These are phyloP conservation scores for Entrophospora sp. DNA, from an alignment of 192 early-diverging fungal genomes.

Conservation along the genomic window DNA sequence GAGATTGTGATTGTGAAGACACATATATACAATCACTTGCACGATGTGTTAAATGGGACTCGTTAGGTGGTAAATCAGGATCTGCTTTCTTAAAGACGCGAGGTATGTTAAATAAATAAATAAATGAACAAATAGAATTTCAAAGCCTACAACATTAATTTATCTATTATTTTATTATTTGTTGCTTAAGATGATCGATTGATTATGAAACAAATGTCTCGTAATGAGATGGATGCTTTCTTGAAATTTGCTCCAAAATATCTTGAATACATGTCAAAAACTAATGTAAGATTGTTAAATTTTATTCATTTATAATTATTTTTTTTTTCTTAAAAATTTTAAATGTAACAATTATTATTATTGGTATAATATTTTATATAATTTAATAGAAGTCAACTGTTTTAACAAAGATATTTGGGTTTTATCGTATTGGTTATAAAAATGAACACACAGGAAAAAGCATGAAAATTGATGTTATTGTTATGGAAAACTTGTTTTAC, in stretches of 20 bases:
- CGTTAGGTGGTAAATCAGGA: slow-evolving; percentile 84
- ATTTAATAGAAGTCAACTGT: slow-evolving; percentile 63
- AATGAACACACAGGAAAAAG: slow-evolving; percentile 74
- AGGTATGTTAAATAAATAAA: slow-evolving; percentile 28
- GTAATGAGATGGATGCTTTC: slow-evolving; percentile 79
- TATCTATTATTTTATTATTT: neutral
- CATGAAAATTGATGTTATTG: slow-evolving; percentile 82
- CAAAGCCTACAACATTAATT: too few species aligned
- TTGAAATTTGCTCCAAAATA: slow-evolving; percentile 85
- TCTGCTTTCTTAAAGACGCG: slow-evolving; percentile 83
- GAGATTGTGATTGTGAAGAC: slow-evolving; percentile 75
- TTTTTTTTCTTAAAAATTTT: neutral
- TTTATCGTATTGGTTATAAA: slow-evolving; percentile 85
- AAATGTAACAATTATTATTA: too few species aligned
- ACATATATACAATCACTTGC: slow-evolving; percentile 79
- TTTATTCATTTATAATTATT: neutral
- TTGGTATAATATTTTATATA: neutral
- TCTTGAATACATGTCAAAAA: slow-evolving; percentile 77
- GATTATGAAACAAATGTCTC: slow-evolving; percentile 83
- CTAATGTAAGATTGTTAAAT: too few species aligned
- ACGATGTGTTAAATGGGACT: slow-evolving; percentile 79
- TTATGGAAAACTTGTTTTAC: slow-evolving; percentile 96
- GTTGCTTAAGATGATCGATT: slow-evolving; percentile 66
- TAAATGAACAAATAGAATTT: slow-evolving; percentile 8
- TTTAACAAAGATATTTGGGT: slow-evolving; percentile 84